Percentiles rank a stretch among this genome's conserved stretches.
phyloP scores from a whole-genome alignment of 129 eudicot genomes.

The Flaveria trinervia region DNA sequence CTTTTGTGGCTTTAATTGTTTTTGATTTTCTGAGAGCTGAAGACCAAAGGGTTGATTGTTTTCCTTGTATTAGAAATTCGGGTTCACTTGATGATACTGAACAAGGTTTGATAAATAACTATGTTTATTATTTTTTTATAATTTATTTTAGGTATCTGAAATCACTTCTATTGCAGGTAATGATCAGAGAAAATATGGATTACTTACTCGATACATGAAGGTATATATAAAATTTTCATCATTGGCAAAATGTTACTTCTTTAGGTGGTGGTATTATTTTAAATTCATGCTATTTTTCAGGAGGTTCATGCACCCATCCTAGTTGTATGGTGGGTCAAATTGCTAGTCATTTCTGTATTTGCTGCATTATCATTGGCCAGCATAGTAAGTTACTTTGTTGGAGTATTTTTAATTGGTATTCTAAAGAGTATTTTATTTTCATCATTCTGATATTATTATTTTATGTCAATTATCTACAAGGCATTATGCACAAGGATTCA shows the following conservation, averaged over 20 bases:
- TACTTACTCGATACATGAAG: conserved; percentile 94
- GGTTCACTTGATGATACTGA: conserved; percentile 59
- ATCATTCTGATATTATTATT: conserved; percentile 12
- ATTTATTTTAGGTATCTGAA: conserved; percentile 19
- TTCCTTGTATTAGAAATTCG: conserved; percentile 75
- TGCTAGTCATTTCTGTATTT: conserved; percentile 64
- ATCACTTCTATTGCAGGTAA: conserved; percentile 45
- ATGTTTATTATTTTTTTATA: conserved; percentile 11
- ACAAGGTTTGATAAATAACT: conserved; percentile 51
- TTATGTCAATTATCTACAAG: conserved; percentile 36
- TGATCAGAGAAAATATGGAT: conserved; percentile 63
- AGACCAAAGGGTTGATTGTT: conserved; percentile 85
- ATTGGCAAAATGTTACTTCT: conserved; percentile 12
- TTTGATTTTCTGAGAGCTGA: conserved; percentile 89
- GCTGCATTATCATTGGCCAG: conserved; percentile 87
- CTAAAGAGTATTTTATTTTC: conserved; percentile 11
- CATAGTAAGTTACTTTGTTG: conserved; percentile 62
- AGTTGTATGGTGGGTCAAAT: conserved; percentile 76
- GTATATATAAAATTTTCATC: conserved; percentile 38
- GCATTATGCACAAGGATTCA: conserved; percentile 93
- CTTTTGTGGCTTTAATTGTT: conserved; percentile 93
- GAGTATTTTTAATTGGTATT: not conserved
- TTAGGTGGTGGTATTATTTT: conserved; percentile 20
- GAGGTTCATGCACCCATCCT: conserved; percentile 95
- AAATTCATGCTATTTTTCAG: conserved; percentile 39